These are phyloP conservation scores for Fusarium paranaense DNA, from an alignment of 2,329 filamentous ascomycete species.

Conservation along the genomic window DNA sequence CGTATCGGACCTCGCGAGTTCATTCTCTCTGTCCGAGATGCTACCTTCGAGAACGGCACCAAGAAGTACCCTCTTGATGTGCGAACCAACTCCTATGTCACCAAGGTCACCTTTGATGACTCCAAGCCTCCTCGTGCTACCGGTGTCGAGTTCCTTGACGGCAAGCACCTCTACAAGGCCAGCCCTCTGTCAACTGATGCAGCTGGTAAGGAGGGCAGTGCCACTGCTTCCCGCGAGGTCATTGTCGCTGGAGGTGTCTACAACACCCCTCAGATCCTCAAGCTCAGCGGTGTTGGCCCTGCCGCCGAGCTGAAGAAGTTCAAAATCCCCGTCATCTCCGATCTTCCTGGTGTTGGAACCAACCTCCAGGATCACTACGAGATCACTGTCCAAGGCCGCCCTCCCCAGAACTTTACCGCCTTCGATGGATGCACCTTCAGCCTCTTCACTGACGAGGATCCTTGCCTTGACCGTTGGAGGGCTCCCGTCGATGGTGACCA, in stretches of 20 bases:
- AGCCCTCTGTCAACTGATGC: constrained; percentile 23
- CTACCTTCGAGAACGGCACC: constrained; percentile 26
- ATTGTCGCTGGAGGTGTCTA: constrained; percentile 63
- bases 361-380: constrained; percentile 69
- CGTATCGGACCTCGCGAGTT: constrained; percentile 68
- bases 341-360: constrained; percentile 67
- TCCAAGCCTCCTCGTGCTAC: constrained; percentile 45
- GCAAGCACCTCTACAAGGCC: constrained; percentile 38
- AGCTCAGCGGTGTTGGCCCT: constrained; percentile 63
- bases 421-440: constrained; percentile 49
- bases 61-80: constrained; percentile 39
- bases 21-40: constrained; percentile 52
- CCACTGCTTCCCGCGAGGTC: constrained; percentile 55
- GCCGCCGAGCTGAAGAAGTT: constrained; percentile 55
- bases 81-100: constrained; percentile 46
- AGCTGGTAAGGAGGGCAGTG: constrained; percentile 22
- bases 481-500: constrained; percentile 42
- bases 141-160: constrained; percentile 49
- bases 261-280: constrained; percentile 64
- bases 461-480: constrained; percentile 52
- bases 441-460: constrained; percentile 46
- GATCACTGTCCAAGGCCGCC: constrained; percentile 47
- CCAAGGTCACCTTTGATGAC: constrained; percentile 52
- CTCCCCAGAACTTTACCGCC: constrained; percentile 40
- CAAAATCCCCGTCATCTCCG: constrained; percentile 57